Evolutionary conservation across 306 rosid species (phyloP).

Genomic region (Casuarina equisetifolia): DNA sequence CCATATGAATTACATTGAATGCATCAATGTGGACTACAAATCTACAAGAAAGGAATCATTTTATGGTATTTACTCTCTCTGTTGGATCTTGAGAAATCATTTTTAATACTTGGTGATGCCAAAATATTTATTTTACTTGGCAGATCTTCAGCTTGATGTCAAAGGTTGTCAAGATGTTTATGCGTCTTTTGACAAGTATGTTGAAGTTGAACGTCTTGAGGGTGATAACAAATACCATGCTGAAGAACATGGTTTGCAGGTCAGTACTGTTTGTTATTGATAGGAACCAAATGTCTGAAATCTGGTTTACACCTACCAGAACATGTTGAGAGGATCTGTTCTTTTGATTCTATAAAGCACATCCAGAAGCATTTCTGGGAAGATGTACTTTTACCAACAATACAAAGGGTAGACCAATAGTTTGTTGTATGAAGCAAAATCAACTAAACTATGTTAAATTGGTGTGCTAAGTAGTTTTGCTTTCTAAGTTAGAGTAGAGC

Average conservation of each 20-base stretch:
- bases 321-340: background rate
- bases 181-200: constrained; percentile 92
- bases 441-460: background rate
- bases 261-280: constrained; percentile 19
- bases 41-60: constrained; percentile 95
- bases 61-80: constrained; percentile 61
- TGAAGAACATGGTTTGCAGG: constrained; percentile 87
- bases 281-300: background rate
- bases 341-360: background rate
- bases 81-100: constrained; percentile 8
- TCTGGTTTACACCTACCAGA: background rate
- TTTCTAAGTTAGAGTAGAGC: background rate
- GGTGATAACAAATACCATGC: constrained; percentile 96
- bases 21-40: constrained; percentile 86
- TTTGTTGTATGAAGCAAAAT: background rate
- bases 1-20: constrained; percentile 93
- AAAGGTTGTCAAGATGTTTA: constrained; percentile 92
- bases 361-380: background rate
- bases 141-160: constrained; percentile 96
- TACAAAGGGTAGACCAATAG: background rate
- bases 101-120: constrained; percentile 16
- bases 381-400: too few relatives aligned
- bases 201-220: constrained; percentile 91
- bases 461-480: background rate
- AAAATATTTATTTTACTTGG: constrained; percentile 16